Evolutionary conservation across 2,329 filamentous ascomycete genomes (phyloP), one percentile per base, ranked within the genome.

Genomic region (Elsinoe australis): DNA sequence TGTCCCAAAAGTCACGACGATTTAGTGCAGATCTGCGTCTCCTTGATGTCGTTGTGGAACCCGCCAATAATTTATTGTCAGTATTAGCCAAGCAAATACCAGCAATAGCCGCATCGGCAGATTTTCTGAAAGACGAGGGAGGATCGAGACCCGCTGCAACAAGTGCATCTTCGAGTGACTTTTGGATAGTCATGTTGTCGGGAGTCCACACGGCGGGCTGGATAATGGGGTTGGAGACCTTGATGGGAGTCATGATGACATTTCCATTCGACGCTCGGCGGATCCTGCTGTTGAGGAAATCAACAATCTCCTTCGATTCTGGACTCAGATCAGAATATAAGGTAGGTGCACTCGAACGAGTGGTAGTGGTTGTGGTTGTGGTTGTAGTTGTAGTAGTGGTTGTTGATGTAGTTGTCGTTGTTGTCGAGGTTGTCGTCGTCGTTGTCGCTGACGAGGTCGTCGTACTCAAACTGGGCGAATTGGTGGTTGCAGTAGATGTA

Each of bases 371-470:
- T 47, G 47, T 51, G 15, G 31, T 58, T 8, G 51, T 55, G 1
- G 53, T 53, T 0, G 74, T 78, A 2, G 70, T 71, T n/a, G 56
- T 68, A n/a, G 65, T 67, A 3, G 63, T 64, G 32, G 63, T 67
- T 45, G 68, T 63, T 58, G 68, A 67, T 48, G 47, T 50, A 15
- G 22, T 58, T 6, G 50, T 54, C 1, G 53, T 54, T 0, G 74
- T 78, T 2, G 70, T 71, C n/a, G 56, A 52, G 5, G 52, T 54
- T 12, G 55, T 71, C 0, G 71, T 71, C 0, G 19, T 24, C 17
- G 18, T 41, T 4, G 36, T 12, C 18, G 36, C 21, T 10, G 17
- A 21, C 7, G 19, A 21, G 18, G 36, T 41, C 4, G 22, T 41
- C 3, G 15, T 41, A 3, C 9, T 18, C n/a, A n/a, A n/a, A n/a